Evolutionary conservation across 306 rosid species (phyloP).

Genomic region (Cicer bijugum): DNA sequence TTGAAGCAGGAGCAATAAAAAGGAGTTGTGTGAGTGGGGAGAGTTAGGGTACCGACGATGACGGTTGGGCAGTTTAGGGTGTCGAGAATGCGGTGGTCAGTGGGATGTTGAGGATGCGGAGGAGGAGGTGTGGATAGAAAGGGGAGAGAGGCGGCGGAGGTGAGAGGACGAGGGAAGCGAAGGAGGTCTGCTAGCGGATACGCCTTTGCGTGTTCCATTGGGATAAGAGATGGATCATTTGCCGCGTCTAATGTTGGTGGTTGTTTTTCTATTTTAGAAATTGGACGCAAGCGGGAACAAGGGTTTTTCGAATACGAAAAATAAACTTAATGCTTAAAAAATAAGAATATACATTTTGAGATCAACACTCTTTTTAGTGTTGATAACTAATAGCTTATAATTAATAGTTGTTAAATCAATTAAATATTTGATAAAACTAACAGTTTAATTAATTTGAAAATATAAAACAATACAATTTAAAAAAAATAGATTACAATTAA

Average conservation of each 20-base stretch:
- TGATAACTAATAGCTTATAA: too few relatives aligned
- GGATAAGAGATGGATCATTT: background rate
- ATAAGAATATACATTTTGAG: too few relatives aligned
- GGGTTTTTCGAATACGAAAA: background rate
- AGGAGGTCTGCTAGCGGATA: slow-evolving; percentile 56
- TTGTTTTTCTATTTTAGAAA: background rate
- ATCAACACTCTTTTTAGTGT: too few relatives aligned
- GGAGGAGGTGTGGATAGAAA: slow-evolving; percentile 10
- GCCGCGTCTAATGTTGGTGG: slow-evolving; percentile 19
- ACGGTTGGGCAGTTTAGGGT: slow-evolving; percentile 52
- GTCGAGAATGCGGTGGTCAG: slow-evolving; percentile 50
- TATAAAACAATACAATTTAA: too few relatives aligned
- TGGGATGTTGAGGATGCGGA: slow-evolving; percentile 14
- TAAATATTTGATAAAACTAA: too few relatives aligned
- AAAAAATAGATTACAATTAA: too few relatives aligned
- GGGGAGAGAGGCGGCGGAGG: slow-evolving; percentile 56
- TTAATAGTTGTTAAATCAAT: too few relatives aligned
- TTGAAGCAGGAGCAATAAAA: slow-evolving; percentile 66
- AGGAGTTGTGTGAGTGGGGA: slow-evolving; percentile 44
- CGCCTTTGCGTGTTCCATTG: slow-evolving; percentile 52
- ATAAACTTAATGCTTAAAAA: too few relatives aligned
- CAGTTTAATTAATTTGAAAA: too few relatives aligned
- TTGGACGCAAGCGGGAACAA: slow-evolving; percentile 4
- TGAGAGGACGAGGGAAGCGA: slow-evolving; percentile 51
- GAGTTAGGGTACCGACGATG: slow-evolving; percentile 64